phyloP scores from a whole-genome alignment of 106 monocot species.

The Cymbidium sinense region DNA sequence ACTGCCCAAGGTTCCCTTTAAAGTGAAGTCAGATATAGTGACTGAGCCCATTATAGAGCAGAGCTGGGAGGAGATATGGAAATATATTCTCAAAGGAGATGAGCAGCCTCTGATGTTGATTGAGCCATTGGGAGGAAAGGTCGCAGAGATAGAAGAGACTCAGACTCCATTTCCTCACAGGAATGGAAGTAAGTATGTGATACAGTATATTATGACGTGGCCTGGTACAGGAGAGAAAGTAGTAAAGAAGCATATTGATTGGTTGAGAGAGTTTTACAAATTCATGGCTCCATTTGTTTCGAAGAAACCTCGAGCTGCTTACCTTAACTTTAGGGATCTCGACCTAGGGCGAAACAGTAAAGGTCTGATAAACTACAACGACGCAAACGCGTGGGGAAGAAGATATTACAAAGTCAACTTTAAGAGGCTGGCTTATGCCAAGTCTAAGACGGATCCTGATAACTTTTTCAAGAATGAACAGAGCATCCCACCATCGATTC shows the following conservation, averaged over 20 bases:
- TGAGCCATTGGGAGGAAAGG: constrained; percentile 23
- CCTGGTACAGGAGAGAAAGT: not conserved
- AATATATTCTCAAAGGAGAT: constrained; percentile 7
- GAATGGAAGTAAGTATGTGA: constrained; percentile 18
- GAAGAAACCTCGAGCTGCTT: constrained; percentile 17
- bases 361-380: not conserved
- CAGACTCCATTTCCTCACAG: constrained; percentile 30
- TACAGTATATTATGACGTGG: constrained; percentile 21
- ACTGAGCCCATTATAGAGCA: constrained; percentile 5
- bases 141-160: constrained; percentile 19
- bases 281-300: constrained; percentile 19
- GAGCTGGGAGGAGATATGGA: constrained; percentile 12
- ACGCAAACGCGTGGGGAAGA: constrained; percentile 25
- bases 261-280: constrained; percentile 8
- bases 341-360: constrained; percentile 12
- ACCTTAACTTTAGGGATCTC: constrained; percentile 16
- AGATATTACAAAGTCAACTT: constrained; percentile 16
- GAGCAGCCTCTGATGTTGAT: constrained; percentile 14
- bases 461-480: constrained; percentile 30
- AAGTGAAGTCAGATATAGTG: constrained; percentile 33
- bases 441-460: constrained; percentile 14
- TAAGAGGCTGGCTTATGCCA: constrained; percentile 19
- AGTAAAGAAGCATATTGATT: not conserved
- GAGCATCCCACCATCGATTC: constrained; percentile 22
- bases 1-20: constrained; percentile 11